Evolutionary conservation across 805 yeast species (phyloP), one percentile per base, ranked within the genome.

Genomic region (Torulaspora franciscae): DNA sequence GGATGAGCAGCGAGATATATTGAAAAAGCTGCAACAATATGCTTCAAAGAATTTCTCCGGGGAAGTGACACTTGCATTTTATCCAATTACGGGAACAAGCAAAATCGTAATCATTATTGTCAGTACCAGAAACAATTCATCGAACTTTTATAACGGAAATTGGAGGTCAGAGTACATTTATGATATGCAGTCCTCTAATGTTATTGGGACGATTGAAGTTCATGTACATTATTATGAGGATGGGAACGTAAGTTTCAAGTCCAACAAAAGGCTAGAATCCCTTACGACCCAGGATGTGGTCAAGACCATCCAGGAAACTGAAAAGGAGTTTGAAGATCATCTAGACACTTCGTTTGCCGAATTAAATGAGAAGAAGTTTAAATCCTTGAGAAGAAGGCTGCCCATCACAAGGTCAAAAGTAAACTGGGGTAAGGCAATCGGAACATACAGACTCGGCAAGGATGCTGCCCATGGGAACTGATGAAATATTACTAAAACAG

Each of bases 171-270:
- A 70, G 48, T 89, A 87, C 65, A 59, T 67, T 6, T 69, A 76
- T 46, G 62, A 73, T 55, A 26, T 54, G 3, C 48, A 59, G 1
- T 49, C 59, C 0, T 58, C 62, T 0, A 43, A 61, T 6, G 49
- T 85, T 11, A 54, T 52, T 2, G 96, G 95, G 4, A 60, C 62
- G 6, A 73, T 87, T 28, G 65, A 63, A 15, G 74, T 89, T 26
- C 90, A 86, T 52, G 83, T 90, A 32, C 99, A 91, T 65, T 93
- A 90, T 65, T 93, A 77, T 62, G 99, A 91, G 67, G 98, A 91
- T 55, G 99, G 99, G 25, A 91, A 91, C 59, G 98, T 91, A 14
- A 75, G 91, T 42, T 76, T 93, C 57, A 80, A 77, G 49, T 71
- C 81, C 2, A 50, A 51, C 6, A 69, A 72, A 46, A 55, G 57